Conservation (phyloP, 75 land plant genomes). For the Selaginella moellendorffii region DNA sequence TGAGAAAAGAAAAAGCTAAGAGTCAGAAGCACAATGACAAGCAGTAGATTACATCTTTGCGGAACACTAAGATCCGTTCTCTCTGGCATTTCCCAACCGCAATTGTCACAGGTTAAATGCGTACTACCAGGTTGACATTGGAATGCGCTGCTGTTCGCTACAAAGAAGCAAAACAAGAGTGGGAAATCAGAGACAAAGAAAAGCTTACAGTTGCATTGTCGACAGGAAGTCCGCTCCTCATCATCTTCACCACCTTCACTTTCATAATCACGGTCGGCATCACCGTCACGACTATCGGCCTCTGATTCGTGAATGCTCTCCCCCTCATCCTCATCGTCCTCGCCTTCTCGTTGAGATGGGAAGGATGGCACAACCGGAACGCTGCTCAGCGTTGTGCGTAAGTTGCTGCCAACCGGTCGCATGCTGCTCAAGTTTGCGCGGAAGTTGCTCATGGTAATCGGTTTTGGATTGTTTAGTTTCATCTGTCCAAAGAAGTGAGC, state of each 20-base stretch:
- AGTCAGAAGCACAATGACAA: background rate
- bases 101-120: background rate
- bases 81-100: background rate
- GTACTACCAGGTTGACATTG: background rate
- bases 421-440: too few relatives aligned
- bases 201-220: background rate
- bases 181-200: background rate
- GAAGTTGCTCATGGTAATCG: too few relatives aligned
- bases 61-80: slow-evolving; percentile 1
- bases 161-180: background rate
- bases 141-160: background rate
- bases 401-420: too few relatives aligned
- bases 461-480: background rate
- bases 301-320: too few relatives aligned
- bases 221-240: background rate
- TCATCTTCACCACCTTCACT: background rate
- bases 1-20: background rate
- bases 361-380: too few relatives aligned
- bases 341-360: too few relatives aligned
- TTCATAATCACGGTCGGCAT: background rate
- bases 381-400: too few relatives aligned
- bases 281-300: background rate
- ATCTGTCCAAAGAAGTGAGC: too few relatives aligned
- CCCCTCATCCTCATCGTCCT: too few relatives aligned
- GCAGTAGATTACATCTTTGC: slow-evolving; percentile 3